These are phyloP conservation scores for Stephania yunnanensis DNA, from an alignment of 164 flowering plant species.

Conservation along the genomic window DNA sequence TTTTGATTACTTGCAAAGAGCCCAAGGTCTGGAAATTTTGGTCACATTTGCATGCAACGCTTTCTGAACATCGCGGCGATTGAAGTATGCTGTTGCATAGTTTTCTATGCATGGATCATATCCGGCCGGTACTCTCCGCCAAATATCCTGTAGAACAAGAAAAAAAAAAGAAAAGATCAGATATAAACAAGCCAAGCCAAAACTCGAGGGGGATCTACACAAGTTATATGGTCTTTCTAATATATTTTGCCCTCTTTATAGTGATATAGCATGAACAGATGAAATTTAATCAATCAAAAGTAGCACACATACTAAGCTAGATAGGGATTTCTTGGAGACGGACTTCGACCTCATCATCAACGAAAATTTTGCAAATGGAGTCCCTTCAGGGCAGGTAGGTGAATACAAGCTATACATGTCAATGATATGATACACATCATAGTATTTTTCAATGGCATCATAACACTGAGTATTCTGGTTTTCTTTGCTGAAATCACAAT, in stretches of 20 bases:
- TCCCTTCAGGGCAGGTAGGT: constrained; percentile 40
- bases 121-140: constrained; percentile 46
- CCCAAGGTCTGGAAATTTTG: constrained; percentile 57
- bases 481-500: constrained; percentile 46
- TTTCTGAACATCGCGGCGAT: constrained; percentile 70
- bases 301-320: constrained; percentile 2
- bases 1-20: constrained; percentile 59
- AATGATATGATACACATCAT: constrained; percentile 43
- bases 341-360: neutral
- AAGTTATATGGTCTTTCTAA: neutral
- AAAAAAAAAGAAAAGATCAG: too few species aligned
- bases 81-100: constrained; percentile 46
- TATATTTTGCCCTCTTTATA: neutral
- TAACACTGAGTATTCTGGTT: constrained; percentile 22
- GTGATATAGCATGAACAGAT: neutral
- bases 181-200: neutral
- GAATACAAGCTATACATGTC: constrained; percentile 80
- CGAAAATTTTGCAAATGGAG: neutral
- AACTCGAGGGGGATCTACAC: neutral
- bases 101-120: constrained; percentile 50
- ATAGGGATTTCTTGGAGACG: neutral
- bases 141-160: constrained; percentile 21
- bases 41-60: constrained; percentile 87
- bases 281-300: neutral
- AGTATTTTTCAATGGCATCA: constrained; percentile 30